Percentiles rank a stretch among this genome's conserved stretches.
phyloP scores from a whole-genome alignment of 1,139 yeast genomes.

The Hanseniaspora uvarum region DNA sequence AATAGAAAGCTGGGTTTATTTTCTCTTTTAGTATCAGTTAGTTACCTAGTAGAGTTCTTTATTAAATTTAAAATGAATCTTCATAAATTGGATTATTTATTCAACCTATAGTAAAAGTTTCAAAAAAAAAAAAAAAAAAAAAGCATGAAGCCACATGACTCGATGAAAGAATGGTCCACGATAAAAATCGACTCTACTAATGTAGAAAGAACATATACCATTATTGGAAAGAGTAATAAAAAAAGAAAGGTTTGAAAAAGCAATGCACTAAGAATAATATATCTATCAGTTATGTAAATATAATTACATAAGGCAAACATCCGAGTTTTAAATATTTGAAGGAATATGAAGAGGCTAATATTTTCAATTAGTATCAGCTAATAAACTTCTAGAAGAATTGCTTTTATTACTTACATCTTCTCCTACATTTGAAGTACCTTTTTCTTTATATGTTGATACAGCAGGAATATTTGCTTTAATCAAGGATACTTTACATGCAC shows the following conservation, averaged over 20 bases:
- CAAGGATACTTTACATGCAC: conserved; percentile 65
- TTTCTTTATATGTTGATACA: conserved; percentile 89
- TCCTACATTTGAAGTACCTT: conserved; percentile 76
- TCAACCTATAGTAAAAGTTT: too few relatives aligned
- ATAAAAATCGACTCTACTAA: neutral
- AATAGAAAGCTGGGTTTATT: neutral
- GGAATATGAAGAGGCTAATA: neutral
- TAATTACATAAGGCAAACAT: neutral
- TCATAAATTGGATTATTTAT: too few relatives aligned
- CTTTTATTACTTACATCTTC: conserved; percentile 32
- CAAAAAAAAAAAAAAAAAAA: neutral
- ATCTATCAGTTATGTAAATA: neutral
- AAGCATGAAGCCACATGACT: neutral
- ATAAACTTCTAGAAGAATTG: conserved; percentile 7
- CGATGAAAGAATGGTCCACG: neutral
- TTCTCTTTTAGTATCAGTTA: too few relatives aligned
- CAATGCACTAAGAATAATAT: neutral
- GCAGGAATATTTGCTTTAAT: conserved; percentile 96
- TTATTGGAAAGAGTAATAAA: neutral
- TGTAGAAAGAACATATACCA: neutral
- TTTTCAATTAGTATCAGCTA: conserved; percentile 3
- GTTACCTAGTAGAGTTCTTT: too few relatives aligned
- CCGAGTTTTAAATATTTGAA: neutral
- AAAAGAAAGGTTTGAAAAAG: neutral
- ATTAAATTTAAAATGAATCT: too few relatives aligned